These are phyloP conservation scores for Pleurotus ostreatus DNA, from an alignment of 768 basidiomycete genomes.

Conservation along the genomic window DNA sequence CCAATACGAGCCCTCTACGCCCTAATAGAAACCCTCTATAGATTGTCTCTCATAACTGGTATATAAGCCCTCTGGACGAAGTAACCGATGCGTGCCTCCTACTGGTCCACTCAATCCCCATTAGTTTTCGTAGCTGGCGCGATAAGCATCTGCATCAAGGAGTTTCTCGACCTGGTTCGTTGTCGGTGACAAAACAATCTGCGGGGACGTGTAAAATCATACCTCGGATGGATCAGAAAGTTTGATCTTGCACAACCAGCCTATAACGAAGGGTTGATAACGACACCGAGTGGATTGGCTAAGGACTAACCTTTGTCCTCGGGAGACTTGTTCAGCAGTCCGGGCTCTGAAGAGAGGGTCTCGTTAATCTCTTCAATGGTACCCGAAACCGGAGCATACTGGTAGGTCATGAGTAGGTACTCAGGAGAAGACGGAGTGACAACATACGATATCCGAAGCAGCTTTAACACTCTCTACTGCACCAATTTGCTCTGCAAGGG, in stretches of 20 bases:
- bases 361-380: constrained; percentile 78
- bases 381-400: constrained; percentile 95
- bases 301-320: constrained; percentile 65
- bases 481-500: constrained; percentile 67
- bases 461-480: constrained; percentile 97
- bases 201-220: constrained; percentile 13
- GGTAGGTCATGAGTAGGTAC: constrained; percentile 10
- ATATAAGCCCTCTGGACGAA: not conserved
- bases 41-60: not conserved
- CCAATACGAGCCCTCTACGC: constrained; percentile 64
- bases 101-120: not conserved
- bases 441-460: constrained; percentile 84
- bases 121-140: constrained; percentile 32
- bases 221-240: constrained; percentile 78
- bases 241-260: constrained; percentile 95
- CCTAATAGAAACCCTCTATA: constrained; percentile 17
- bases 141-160: constrained; percentile 75
- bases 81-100: not conserved
- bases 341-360: constrained; percentile 59
- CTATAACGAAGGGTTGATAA: constrained; percentile 33
- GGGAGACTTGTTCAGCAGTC: constrained; percentile 84
- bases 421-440: constrained; percentile 8
- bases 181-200: not conserved
- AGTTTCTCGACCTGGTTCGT: constrained; percentile 58
- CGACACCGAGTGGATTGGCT: constrained; percentile 12